Percentiles rank a stretch among this genome's conserved stretches.
These are phyloP conservation scores for Atalantia buxifolia DNA, from an alignment of 345 rosid species.

Conservation along the genomic window DNA sequence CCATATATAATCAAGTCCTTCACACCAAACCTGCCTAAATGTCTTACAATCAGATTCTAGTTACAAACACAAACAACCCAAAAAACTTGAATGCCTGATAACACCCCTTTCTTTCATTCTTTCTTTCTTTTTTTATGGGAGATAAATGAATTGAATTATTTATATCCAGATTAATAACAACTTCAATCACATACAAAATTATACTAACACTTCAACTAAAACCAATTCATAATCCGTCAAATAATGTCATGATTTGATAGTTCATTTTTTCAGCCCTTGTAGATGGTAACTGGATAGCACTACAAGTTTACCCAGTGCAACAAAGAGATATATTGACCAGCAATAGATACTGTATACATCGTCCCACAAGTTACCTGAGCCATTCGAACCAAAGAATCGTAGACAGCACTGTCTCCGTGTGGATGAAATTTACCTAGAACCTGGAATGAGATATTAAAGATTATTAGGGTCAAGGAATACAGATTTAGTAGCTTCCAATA, in stretches of 20 bases:
- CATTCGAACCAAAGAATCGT: conserved; percentile 93
- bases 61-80: too few species aligned
- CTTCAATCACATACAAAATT: not conserved
- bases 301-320: not conserved
- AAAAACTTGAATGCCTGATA: too few species aligned
- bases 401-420: conserved; percentile 93
- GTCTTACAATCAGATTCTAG: too few species aligned
- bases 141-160: not conserved
- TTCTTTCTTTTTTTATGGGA: not conserved
- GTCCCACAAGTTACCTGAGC: conserved; percentile 63
- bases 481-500: not conserved
- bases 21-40: too few species aligned
- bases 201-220: not conserved
- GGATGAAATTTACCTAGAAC: conserved; percentile 98
- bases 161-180: not conserved
- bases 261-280: not conserved
- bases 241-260: not conserved
- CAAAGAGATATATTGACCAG: not conserved
- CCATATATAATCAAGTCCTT: too few species aligned
- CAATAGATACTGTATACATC: not conserved
- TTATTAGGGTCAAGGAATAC: not conserved
- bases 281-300: not conserved
- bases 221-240: not conserved
- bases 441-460: conserved; percentile 27
- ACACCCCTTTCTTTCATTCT: not conserved